Evolutionary conservation across 73 alveolate genomes (phyloP).

Genomic region (Tetrahymena borealis): DNA sequence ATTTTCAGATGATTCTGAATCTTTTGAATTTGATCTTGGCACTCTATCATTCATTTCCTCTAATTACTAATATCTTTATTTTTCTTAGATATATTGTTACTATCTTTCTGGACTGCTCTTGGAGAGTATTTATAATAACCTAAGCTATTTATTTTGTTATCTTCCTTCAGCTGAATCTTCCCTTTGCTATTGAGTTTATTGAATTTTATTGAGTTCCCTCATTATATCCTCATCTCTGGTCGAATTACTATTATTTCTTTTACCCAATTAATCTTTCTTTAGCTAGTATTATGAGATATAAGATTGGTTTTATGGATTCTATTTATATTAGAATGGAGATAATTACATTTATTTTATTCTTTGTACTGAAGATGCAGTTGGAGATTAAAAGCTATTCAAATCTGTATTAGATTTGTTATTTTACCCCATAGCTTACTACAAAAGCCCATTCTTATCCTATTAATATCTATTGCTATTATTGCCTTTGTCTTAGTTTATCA

Average conservation of each 20-base stretch:
- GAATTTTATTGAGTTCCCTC: background rate
- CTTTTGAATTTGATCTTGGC: background rate
- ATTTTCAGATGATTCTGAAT: background rate
- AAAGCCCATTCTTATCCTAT: no score
- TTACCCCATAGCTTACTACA: no score
- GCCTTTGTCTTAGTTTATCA: no score
- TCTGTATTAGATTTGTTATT: no score
- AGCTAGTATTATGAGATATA: background rate
- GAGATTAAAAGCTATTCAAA: no score
- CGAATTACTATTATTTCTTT: background rate
- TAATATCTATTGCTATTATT: no score
- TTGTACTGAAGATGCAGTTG: background rate
- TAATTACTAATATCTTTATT: background rate
- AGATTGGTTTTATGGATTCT: background rate
- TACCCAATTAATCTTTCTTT: background rate
- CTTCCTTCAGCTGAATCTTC: background rate
- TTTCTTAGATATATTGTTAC: background rate
- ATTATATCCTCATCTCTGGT: background rate
- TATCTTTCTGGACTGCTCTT: background rate
- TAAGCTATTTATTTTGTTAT: background rate
- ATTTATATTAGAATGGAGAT: background rate
- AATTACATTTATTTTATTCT: background rate
- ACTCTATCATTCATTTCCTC: background rate
- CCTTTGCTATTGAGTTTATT: background rate
- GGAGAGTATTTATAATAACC: background rate